phyloP scores from a whole-genome alignment of 2,329 filamentous ascomycete species.

The Fusarium phyllophilum region DNA sequence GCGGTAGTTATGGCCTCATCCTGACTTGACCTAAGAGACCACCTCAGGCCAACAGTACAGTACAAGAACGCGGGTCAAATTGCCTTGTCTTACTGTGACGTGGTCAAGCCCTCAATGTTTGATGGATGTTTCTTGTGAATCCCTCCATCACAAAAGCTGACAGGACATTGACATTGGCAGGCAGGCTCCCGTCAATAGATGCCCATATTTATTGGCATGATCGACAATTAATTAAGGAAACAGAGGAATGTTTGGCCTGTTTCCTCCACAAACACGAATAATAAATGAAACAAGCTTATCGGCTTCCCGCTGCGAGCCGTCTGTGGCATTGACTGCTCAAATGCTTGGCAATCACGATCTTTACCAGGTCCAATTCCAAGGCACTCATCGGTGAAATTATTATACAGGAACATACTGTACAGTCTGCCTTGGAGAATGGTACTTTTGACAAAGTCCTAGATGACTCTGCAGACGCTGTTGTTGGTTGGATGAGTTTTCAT shows the following conservation, averaged over 20 bases:
- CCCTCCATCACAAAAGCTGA: constrained; percentile 6
- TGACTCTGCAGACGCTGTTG: constrained; percentile 2
- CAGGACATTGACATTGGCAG: not conserved
- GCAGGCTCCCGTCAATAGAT: constrained; percentile 32
- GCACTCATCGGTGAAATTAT: not conserved
- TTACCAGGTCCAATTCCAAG: not conserved
- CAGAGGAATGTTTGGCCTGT: not conserved
- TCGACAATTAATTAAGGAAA: not conserved
- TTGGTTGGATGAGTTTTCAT: constrained; percentile 13
- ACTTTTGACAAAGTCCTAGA: constrained; percentile 19
- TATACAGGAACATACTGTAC: not conserved
- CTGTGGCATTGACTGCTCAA: not conserved
- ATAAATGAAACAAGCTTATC: constrained; percentile 37
- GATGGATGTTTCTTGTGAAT: constrained; percentile 15
- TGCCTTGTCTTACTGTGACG: constrained; percentile 17
- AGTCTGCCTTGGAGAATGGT: not conserved
- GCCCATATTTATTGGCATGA: not conserved
- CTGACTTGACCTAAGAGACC: not conserved
- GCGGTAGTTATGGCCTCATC: constrained; percentile 4
- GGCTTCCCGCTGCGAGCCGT: constrained; percentile 26
- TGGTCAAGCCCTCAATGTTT: constrained; percentile 6
- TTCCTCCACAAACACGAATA: constrained; percentile 16
- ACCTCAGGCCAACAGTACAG: not conserved
- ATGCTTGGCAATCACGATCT: constrained; percentile 31
- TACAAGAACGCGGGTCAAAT: constrained; percentile 1